Conservation (phyloP, 352 stramenopile species). For the Globisporangium apiculatum region DNA sequence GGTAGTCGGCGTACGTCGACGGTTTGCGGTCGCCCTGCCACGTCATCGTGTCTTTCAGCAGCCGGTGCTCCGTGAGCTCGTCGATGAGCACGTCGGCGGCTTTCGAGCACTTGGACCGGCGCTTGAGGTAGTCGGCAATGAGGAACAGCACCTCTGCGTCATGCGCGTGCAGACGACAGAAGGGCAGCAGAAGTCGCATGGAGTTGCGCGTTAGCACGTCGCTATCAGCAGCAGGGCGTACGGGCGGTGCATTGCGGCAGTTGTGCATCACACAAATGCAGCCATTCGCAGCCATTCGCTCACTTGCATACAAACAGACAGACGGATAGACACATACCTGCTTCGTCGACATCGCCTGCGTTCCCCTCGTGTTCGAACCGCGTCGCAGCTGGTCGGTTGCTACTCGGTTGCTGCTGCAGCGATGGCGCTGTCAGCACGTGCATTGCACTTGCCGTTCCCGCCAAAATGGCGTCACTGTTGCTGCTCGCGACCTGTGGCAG, state of each 20-base stretch:
- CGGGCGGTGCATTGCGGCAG: background rate
- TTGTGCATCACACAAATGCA: background rate
- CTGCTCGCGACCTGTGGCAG: background rate
- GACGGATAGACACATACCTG: constrained; percentile 1
- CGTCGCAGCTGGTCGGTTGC: background rate
- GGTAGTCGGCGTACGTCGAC: constrained; percentile 70
- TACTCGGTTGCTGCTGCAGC: background rate
- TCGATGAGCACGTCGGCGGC: constrained; percentile 60
- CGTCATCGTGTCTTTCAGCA: constrained; percentile 51
- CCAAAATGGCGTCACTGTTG: background rate
- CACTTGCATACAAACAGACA: background rate
- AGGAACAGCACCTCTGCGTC: constrained; percentile 74
- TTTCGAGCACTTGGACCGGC: constrained; percentile 46
- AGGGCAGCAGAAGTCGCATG: no score
- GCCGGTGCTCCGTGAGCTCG: constrained; percentile 49
- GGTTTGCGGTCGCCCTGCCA: constrained; percentile 46
- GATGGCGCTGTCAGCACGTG: no score
- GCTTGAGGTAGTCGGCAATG: constrained; percentile 81
- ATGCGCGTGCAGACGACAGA: background rate
- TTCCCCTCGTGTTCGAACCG: background rate
- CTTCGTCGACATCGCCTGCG: constrained; percentile 10
- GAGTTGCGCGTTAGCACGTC: no score
- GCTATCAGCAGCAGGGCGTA: background rate
- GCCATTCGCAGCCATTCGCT: no score
- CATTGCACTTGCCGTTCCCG: background rate